Conservation (phyloP, 1,284 basidiomycete species). For the Ustilago hordei region DNA sequence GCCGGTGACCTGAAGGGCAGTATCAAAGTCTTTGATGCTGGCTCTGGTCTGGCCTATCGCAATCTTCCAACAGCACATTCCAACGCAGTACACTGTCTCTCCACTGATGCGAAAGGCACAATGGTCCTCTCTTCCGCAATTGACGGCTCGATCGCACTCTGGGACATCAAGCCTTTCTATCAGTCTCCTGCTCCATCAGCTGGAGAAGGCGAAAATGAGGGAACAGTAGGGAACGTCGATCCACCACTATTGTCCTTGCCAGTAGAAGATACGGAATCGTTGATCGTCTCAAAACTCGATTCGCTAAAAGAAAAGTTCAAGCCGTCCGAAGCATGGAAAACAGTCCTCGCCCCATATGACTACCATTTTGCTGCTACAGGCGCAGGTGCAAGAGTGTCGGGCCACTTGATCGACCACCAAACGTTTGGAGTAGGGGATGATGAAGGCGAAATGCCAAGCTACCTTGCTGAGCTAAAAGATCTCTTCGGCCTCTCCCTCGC, state of each 20-base stretch:
- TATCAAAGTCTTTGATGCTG: conserved; percentile 30
- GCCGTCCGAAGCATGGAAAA: conserved; percentile 47
- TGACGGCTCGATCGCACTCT: conserved; percentile 40
- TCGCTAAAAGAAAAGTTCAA: conserved; percentile 17
- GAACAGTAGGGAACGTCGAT: neutral
- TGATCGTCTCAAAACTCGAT: conserved; percentile 16
- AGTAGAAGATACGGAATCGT: conserved; percentile 11
- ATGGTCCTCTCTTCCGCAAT: conserved; percentile 29
- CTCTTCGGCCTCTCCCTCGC: conserved; percentile 38
- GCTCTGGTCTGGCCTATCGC: conserved; percentile 13
- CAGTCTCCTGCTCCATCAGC: neutral
- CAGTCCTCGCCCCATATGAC: conserved; percentile 24
- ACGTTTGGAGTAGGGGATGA: conserved; percentile 5
- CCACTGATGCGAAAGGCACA: conserved; percentile 8
- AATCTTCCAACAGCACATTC: conserved; percentile 18
- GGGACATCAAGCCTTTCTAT: conserved; percentile 26
- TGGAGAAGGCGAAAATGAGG: neutral
- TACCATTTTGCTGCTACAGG: conserved; percentile 35
- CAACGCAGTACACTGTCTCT: conserved; percentile 39
- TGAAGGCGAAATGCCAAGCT: conserved; percentile 4
- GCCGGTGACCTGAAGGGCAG: conserved; percentile 31
- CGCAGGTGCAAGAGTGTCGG: conserved; percentile 20
- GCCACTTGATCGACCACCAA: conserved; percentile 20
- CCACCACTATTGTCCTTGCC: conserved; percentile 18
- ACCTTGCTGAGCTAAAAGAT: conserved; percentile 16